Percentiles rank a stretch among this genome's conserved stretches.
Evolutionary conservation across 495 filamentous ascomycete species (phyloP).

Genomic region (Hyphodiscus hymeniophilus): DNA sequence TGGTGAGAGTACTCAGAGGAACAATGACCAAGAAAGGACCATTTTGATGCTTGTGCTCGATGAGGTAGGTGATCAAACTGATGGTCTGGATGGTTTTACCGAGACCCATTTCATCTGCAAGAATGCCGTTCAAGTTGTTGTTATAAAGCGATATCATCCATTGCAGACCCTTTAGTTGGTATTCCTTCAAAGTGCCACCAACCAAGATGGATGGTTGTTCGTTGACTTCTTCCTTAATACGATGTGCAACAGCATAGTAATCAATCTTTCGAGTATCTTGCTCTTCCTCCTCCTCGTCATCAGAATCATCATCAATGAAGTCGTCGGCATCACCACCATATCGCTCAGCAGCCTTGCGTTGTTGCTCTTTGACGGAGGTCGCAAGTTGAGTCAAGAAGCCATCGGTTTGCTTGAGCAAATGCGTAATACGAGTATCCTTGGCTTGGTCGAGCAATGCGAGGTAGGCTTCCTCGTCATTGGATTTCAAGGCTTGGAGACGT

Average conservation of each 20-base stretch:
- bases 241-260: conserved; percentile 97
- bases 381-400: conserved; percentile 95
- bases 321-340: conserved; percentile 57
- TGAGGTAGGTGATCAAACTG: conserved; percentile 92
- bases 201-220: conserved; percentile 77
- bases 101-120: conserved; percentile 99
- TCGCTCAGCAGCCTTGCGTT: conserved; percentile 68
- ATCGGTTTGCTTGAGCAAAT: conserved; percentile 91
- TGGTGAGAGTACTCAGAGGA: conserved; percentile 90
- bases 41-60: conserved; percentile 87
- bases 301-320: conserved; percentile 46
- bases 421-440: conserved; percentile 98
- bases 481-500: conserved; percentile 96
- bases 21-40: conserved; percentile 96
- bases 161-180: conserved; percentile 94
- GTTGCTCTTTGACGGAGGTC: conserved; percentile 83
- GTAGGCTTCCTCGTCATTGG: conserved; percentile 98
- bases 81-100: conserved; percentile 99
- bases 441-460: conserved; percentile 93
- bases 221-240: conserved; percentile 83
- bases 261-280: conserved; percentile 70
- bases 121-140: conserved; percentile 98
- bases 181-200: conserved; percentile 90
- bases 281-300: conserved; percentile 59
- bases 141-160: conserved; percentile 99